A percentile compares a stretch with the other conserved stretches of the same genome.
Evolutionary conservation across 176 grass and related monocot genomes (phyloP).

Genomic region (Coix lacrymajobi): DNA sequence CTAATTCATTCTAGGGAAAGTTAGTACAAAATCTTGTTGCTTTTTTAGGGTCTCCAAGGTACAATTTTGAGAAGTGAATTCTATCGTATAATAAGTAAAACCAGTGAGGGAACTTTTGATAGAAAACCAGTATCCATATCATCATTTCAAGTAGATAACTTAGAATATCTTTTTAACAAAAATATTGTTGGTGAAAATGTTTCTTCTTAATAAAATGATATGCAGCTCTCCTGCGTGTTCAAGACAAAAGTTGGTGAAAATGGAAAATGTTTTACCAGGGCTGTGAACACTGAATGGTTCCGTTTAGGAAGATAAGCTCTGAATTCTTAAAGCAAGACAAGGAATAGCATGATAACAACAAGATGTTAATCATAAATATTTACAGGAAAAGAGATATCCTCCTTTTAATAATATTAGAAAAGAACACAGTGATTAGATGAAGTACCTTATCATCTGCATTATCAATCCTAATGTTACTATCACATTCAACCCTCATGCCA

Average conservation of each 20-base stretch:
- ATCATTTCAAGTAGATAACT: not conserved
- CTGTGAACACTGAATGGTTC: not conserved
- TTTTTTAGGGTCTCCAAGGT: not conserved
- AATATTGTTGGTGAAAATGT: not conserved
- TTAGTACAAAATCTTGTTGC: not conserved
- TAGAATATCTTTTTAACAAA: not conserved
- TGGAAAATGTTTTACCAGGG: not conserved
- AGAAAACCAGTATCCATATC: not conserved
- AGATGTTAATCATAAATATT: slow-evolving; percentile 7
- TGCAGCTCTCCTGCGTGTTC: not conserved
- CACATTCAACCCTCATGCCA: slow-evolving; percentile 39
- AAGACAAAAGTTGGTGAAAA: not conserved
- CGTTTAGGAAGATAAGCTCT: not conserved
- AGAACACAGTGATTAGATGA: slow-evolving; percentile 13
- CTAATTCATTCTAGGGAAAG: not conserved
- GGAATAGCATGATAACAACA: not conserved
- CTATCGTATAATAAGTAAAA: not conserved
- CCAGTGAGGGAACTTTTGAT: not conserved
- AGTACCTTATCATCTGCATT: slow-evolving; percentile 52
- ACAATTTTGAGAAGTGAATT: not conserved
- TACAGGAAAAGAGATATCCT: slow-evolving; percentile 3
- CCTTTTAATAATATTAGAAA: slow-evolving; percentile 10
- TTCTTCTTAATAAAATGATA: not conserved
- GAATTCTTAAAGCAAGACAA: not conserved
- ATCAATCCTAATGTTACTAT: slow-evolving; percentile 28